Conservation (phyloP, 169 alveolate species). For the Plasmodium vivax region DNA sequence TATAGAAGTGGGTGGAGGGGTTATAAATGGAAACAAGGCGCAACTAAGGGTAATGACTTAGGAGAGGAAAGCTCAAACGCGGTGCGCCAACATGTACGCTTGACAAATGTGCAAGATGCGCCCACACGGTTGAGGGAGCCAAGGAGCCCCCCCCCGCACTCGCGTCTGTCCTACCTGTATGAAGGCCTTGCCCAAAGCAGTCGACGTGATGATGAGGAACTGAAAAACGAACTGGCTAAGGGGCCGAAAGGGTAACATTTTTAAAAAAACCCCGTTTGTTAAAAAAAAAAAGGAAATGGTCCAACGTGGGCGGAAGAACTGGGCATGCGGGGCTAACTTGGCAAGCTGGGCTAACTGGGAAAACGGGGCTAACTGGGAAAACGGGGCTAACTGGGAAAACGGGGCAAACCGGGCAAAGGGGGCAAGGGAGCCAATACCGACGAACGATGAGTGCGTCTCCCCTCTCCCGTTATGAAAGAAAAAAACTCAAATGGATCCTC, state of each 20-base stretch:
- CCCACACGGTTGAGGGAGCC: background rate
- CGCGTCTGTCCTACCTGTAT: constrained; percentile 36
- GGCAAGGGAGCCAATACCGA: background rate
- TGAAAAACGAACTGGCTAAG: constrained; percentile 66
- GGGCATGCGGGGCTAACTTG: background rate
- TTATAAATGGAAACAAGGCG: background rate
- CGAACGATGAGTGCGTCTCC: background rate
- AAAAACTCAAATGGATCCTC: background rate
- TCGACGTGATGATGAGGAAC: constrained; percentile 56
- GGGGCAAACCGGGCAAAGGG: background rate
- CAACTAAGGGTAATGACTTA: background rate
- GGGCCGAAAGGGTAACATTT: constrained; percentile 72
- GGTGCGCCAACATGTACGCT: background rate
- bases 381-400: background rate
- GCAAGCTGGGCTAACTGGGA: background rate
- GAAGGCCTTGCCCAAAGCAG: constrained; percentile 69
- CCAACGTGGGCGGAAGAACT: background rate
- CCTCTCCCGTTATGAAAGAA: constrained; percentile 1
- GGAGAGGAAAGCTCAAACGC: background rate
- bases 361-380: background rate
- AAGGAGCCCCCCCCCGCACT: background rate
- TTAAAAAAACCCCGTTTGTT: constrained; percentile 1
- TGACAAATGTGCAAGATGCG: background rate
- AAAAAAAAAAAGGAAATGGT: constrained; percentile 4
- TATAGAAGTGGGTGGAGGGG: background rate